Evolutionary conservation across 1,139 yeast species (phyloP).

Genomic region (Kodamaea ohmeri): DNA sequence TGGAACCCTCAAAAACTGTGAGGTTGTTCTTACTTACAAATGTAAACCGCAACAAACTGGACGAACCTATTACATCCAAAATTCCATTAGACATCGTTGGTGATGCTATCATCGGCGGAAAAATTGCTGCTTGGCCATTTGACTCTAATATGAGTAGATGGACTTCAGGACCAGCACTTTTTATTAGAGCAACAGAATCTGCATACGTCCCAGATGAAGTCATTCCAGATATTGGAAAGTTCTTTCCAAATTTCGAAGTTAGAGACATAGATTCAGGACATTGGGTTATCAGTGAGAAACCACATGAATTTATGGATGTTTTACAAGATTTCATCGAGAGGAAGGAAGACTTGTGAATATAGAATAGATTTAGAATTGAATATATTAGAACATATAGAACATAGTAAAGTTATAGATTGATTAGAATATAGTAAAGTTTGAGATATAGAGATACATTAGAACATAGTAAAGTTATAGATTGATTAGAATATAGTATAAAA

Average conservation of each 20-base stretch:
- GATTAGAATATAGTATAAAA: no score
- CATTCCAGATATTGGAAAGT: conserved; percentile 68
- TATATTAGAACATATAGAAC: not conserved
- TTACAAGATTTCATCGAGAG: conserved; percentile 59
- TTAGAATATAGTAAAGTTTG: no score
- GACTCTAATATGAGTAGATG: conserved; percentile 54
- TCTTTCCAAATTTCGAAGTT: conserved; percentile 75
- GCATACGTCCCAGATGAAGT: conserved; percentile 84
- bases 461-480: no score
- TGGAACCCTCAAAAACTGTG: conserved; percentile 59
- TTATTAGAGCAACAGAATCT: conserved; percentile 77
- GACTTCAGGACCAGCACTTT: conserved; percentile 65
- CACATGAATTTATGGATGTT: conserved; percentile 59
- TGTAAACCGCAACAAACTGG: conserved; percentile 46
- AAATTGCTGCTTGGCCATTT: conserved; percentile 78
- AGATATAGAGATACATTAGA: no score
- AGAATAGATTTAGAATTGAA: not conserved
- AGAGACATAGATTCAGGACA: conserved; percentile 83
- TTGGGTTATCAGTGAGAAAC: conserved; percentile 85
- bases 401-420: no score
- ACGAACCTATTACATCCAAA: conserved; percentile 40
- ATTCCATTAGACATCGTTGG: conserved; percentile 72
- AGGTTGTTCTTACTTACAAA: conserved; percentile 81
- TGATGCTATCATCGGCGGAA: conserved; percentile 57
- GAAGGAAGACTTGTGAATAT: conserved; percentile 41